phyloP scores from a whole-genome alignment of 257 asterid species.

The Capsicum rhomboideum region DNA sequence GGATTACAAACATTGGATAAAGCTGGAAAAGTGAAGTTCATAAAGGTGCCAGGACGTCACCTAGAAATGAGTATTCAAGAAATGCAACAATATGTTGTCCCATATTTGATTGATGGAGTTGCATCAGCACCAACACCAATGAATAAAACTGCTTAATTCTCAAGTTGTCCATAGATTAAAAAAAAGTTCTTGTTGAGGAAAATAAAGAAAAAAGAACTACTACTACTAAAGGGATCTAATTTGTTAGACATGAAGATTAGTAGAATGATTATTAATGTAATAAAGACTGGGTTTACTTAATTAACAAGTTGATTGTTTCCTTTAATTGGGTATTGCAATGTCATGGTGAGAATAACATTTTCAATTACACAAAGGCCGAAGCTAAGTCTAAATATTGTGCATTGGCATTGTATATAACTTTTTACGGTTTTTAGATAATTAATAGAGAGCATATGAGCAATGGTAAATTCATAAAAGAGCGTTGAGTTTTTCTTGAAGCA shows the following conservation, averaged over 20 bases:
- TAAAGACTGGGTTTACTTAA: neutral
- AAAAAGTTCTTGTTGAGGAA: neutral
- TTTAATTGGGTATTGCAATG: neutral
- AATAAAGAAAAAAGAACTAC: neutral
- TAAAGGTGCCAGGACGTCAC: conserved; percentile 11
- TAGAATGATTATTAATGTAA: neutral
- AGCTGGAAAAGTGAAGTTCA: neutral
- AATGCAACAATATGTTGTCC: conserved; percentile 10
- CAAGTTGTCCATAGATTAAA: neutral
- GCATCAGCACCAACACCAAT: neutral
- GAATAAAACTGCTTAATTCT: neutral
- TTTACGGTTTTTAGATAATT: too few species aligned
- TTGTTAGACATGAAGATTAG: neutral
- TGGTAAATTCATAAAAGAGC: too few species aligned
- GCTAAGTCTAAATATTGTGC: too few species aligned
- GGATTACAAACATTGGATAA: too few species aligned
- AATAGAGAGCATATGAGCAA: too few species aligned
- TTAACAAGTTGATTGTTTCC: neutral
- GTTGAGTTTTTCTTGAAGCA: too few species aligned
- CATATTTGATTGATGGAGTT: conserved; percentile 9
- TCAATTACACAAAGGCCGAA: too few species aligned
- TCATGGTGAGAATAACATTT: neutral
- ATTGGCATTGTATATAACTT: too few species aligned
- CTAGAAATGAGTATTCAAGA: conserved; percentile 7
- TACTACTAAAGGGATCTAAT: neutral